Base-by-base conservation (phyloP, 2,329 filamentous ascomycete genomes). In the Venturiaceae sp. region DNA sequence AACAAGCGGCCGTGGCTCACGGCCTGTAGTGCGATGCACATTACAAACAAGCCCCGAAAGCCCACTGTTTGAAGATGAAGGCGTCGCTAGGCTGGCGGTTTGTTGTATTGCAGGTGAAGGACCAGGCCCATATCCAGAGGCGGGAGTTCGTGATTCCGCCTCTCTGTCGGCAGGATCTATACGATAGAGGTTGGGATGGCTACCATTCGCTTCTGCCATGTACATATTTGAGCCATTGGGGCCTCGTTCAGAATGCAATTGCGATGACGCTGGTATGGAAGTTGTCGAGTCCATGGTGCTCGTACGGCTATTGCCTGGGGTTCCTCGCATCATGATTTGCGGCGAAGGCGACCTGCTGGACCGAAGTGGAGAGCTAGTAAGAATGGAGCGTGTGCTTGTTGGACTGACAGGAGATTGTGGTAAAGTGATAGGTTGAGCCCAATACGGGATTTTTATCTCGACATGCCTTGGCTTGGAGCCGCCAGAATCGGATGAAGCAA, bases 1-100 rank as follows among this genome's bases (percentile, higher is more conserved):
- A 0, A 99, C 94, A 2, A 97, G 77, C 2, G 94, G 88, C 67
- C 89, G 90, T 2, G 94, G 94, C 68, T 97, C 92, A 62, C 85
- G 85, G 36, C 94, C 94, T 0, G 92, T 97, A 1, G 94, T 97
- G 63, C 92, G 77, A 64, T 86, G 82, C 26, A 87, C 83, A 69
- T 86, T 86, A 68, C 84, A 87, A 7, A 87, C 84, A 60, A 87
- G 71, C 4, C 83, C 84, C 5, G 84, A 86, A 30, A 87, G 69
- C 61, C 85, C 83, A 60, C 83, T 77, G n/a, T 81, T 77, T 23
- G 77, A 75, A 13, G 74, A 70, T 32, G 72, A 66, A 50, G 44
- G 14, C 28, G 71, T 67, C 5, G 69, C 72, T 9, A 64, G 62
- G 14, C 73, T 64, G 33, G 72, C 72, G 16, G 67, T 68, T 60